Base-by-base conservation (phyloP, 106 monocot genomes). In the Gastrodia elata region DNA sequence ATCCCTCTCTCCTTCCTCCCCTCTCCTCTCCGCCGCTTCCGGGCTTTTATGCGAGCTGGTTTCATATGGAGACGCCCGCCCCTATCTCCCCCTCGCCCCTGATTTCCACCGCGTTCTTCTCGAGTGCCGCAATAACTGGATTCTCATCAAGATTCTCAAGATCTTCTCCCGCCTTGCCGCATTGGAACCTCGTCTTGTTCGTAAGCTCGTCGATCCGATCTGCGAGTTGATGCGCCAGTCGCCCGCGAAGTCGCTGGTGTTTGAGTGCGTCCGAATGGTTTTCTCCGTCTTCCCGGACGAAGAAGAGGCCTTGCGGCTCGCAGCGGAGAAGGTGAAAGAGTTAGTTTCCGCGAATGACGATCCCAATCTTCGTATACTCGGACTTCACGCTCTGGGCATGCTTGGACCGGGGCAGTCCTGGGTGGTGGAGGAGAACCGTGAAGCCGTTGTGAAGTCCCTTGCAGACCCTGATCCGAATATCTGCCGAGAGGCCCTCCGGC, bases 111-210 rank as follows among this genome's bases (percentile, higher is more conserved):
- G 80, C 34, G 44, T 96, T 39, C 46, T 96, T 20, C 44, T 73
- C 8, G 82, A 81, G 39, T 90, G 84, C 43, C 76, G 65, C 38
- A 81, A 78, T 72, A 97, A 92, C 32, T 97, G 96, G 96, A 77
- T 87, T 8, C 76, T 92, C 75, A 97, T 97, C 79, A 97, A 97
- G 81, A 74, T 84, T 5, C 64, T 97, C 26, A 97, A 97, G 85
- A 88, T 97, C 67, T 92, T 97, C 68, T 25, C 81, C 0, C 70
- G 88, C 37, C 78, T 97, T 22, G 84, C 69, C 1, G 78, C 79
- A 2, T 71, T 92, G 0, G 96, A 97, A 73, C 80, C 86, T 9
- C 83, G 92, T 25, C 79, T 97, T 2, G 81, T 79, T 20, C 65
- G 56, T 22, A 56, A 81, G 38, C 75, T 96, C 15, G 81, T 81